A percentile compares a stretch with the other conserved stretches of the same genome.
phyloP scores from a whole-genome alignment of 257 asterid genomes.

The Eustoma russellianum region DNA sequence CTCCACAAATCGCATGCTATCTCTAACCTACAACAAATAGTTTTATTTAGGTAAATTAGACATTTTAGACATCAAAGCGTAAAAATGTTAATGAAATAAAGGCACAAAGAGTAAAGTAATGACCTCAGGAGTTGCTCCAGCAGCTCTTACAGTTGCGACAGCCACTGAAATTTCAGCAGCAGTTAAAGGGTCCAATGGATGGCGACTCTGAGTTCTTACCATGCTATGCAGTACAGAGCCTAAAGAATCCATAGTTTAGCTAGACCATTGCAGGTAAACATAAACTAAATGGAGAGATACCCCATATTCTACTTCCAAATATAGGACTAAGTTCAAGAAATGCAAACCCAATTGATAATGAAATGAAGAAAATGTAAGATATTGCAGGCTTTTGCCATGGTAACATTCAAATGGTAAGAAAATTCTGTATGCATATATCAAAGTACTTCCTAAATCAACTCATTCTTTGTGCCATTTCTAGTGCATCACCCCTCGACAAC shows the following conservation, averaged over 20 bases:
- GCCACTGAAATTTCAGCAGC: constrained; percentile 89
- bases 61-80: neutral
- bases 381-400: too few relatives aligned
- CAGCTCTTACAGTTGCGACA: constrained; percentile 90
- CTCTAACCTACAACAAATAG: constrained; percentile 59
- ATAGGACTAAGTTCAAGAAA: too few relatives aligned
- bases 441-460: too few relatives aligned
- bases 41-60: neutral
- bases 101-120: neutral
- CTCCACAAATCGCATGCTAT: constrained; percentile 89
- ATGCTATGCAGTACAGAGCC: constrained; percentile 43
- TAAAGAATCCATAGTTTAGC: neutral
- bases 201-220: constrained; percentile 70
- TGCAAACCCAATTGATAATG: neutral
- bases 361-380: neutral
- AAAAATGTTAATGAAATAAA: neutral
- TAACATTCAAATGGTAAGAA: too few relatives aligned
- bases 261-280: too few relatives aligned
- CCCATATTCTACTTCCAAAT: too few relatives aligned
- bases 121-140: constrained; percentile 99
- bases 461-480: too few relatives aligned
- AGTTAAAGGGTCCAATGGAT: constrained; percentile 92
- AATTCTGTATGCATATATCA: too few relatives aligned
- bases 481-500: too few relatives aligned
- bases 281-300: too few relatives aligned